Percentiles rank a stretch among this genome's conserved stretches.
Conservation (phyloP, 75 land plant species). For the Cunninghamia lanceolata region DNA sequence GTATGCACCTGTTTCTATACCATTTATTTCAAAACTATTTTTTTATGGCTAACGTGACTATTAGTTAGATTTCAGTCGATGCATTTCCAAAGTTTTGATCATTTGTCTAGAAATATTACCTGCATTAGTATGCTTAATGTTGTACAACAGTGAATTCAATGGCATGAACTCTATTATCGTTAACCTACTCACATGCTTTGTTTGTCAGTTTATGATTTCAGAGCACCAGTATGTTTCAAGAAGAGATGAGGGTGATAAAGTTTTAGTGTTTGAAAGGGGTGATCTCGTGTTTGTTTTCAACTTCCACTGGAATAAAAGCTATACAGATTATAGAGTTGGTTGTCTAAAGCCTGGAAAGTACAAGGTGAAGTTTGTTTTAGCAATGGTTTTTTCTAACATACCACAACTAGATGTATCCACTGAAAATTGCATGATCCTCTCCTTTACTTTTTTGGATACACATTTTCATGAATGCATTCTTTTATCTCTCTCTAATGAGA, state of each 20-base stretch:
- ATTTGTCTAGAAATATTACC: not conserved
- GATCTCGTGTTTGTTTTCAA: slow-evolving; percentile 89
- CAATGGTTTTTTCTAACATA: not conserved
- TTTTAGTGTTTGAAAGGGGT: slow-evolving; percentile 78
- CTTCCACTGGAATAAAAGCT: slow-evolving; percentile 88
- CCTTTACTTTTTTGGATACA: too few species aligned
- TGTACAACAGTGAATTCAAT: not conserved
- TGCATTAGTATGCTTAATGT: not conserved
- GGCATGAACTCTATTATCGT: not conserved
- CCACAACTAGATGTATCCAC: not conserved
- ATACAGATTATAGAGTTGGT: slow-evolving; percentile 73
- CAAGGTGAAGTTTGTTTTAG: slow-evolving; percentile 48
- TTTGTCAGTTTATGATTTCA: slow-evolving; percentile 81
- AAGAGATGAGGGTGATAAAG: slow-evolving; percentile 77
- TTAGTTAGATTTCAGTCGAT: not conserved
- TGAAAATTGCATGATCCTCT: not conserved
- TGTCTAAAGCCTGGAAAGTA: slow-evolving; percentile 91
- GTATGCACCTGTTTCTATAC: not conserved
- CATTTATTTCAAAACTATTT: not conserved
- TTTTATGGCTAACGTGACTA: not conserved
- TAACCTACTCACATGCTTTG: not conserved
- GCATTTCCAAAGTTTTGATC: not conserved
- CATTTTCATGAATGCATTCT: not conserved
- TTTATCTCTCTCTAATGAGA: not conserved
- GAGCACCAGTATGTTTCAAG: slow-evolving; percentile 81